phyloP scores from a whole-genome alignment of 176 grass and related monocot species.

The Phragmites australis region DNA sequence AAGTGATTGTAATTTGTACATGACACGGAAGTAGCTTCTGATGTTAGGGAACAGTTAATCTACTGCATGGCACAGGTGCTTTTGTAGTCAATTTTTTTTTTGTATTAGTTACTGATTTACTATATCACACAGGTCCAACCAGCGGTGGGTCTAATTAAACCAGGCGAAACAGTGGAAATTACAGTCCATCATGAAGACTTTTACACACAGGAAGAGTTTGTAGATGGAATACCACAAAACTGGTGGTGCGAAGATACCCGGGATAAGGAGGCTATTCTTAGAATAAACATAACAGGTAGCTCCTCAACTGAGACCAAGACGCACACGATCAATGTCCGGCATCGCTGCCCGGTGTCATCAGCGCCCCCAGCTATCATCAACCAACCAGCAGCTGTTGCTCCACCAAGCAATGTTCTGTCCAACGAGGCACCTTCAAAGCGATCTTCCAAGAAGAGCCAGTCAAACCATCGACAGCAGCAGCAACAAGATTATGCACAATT shows the following conservation, averaged over 20 bases:
- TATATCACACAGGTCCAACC: slow-evolving; percentile 63
- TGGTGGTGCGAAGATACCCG: slow-evolving; percentile 89
- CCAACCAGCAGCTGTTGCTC: not conserved
- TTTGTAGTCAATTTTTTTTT: not conserved
- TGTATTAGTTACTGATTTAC: slow-evolving; percentile 6
- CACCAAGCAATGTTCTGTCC: slow-evolving; percentile 34
- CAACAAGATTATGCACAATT: slow-evolving; percentile 58
- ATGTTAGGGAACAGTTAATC: slow-evolving; percentile 22
- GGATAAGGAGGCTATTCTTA: slow-evolving; percentile 70
- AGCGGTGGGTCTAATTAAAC: slow-evolving; percentile 70
- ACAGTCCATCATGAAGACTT: slow-evolving; percentile 83
- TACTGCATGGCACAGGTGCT: not conserved
- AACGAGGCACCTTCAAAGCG: slow-evolving; percentile 45
- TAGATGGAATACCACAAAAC: slow-evolving; percentile 89
- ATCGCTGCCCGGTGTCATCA: slow-evolving; percentile 57
- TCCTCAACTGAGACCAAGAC: slow-evolving; percentile 59
- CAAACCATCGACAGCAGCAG: slow-evolving; percentile 43
- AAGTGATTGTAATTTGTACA: slow-evolving; percentile 21
- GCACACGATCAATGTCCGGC: slow-evolving; percentile 64
- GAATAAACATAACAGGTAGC: slow-evolving; percentile 63
- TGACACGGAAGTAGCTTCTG: slow-evolving; percentile 10
- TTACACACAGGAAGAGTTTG: slow-evolving; percentile 78
- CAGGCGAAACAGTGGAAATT: slow-evolving; percentile 69
- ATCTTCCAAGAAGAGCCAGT: slow-evolving; percentile 60
- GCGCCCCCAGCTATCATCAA: slow-evolving; percentile 35